Percentiles rank a stretch among this genome's conserved stretches.
Conservation (phyloP, 208 protist genomes). For the Acanthamoeba triangularis region DNA sequence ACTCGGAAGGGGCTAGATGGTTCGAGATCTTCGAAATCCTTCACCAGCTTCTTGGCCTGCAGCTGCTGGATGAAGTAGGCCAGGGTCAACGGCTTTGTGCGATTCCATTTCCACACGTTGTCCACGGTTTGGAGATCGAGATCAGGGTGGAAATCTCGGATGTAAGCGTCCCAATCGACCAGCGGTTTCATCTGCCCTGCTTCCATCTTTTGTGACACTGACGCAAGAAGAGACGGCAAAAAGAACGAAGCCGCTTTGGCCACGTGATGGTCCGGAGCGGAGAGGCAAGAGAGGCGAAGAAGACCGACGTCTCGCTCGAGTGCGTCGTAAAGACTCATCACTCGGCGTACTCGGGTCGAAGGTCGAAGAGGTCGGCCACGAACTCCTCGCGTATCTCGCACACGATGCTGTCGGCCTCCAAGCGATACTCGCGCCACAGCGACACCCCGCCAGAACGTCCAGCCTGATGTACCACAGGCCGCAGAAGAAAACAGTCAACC, state of each 20-base stretch:
- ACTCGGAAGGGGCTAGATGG: not conserved
- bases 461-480: not conserved
- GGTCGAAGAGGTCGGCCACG: not conserved
- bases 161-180: not conserved
- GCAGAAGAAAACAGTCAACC: not conserved
- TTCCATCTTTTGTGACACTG: not conserved
- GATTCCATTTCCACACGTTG: conserved; percentile 37
- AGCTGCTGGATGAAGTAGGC: conserved; percentile 11
- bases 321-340: not conserved
- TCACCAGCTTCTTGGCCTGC: not conserved
- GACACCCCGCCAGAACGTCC: not conserved
- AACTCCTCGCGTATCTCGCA: conserved; percentile 53
- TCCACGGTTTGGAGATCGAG: not conserved
- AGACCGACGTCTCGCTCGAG: not conserved
- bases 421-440: conserved; percentile 5
- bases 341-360: not conserved
- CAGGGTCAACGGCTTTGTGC: not conserved
- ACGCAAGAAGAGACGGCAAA: not conserved
- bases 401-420: conserved; percentile 24
- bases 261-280: too few species aligned
- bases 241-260: not conserved
- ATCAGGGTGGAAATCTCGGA: not conserved
- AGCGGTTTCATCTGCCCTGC: not conserved
- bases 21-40: not conserved
- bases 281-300: too few species aligned